These are phyloP conservation scores for Aureobasidium sp. DNA, from an alignment of 2,329 filamentous ascomycete species.

Conservation along the genomic window DNA sequence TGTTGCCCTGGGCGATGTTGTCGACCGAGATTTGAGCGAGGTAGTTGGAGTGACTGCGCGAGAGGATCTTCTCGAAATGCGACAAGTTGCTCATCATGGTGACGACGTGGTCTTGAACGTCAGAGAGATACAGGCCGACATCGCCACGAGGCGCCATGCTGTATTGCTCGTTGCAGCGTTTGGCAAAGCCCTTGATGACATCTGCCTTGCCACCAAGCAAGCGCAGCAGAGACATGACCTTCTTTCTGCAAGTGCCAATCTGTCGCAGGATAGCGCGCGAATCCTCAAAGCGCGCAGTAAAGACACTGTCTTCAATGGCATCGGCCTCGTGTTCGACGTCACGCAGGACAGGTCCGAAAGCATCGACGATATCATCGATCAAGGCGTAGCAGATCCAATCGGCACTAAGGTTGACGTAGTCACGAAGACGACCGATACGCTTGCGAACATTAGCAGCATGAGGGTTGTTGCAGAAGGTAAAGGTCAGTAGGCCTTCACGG, in stretches of 20 bases:
- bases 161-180: constrained; percentile 97
- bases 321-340: constrained; percentile 85
- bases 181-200: constrained; percentile 93
- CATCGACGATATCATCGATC: constrained; percentile 97
- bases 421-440: constrained; percentile 84
- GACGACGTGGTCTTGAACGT: constrained; percentile 98
- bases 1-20: constrained; percentile 78
- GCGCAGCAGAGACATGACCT: constrained; percentile 86
- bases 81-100: constrained; percentile 97
- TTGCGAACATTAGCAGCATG: constrained; percentile 84
- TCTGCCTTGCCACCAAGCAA: constrained; percentile 96
- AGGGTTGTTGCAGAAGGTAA: constrained; percentile 80
- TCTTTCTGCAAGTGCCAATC: constrained; percentile 87
- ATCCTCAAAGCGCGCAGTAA: constrained; percentile 82
- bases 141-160: constrained; percentile 91
- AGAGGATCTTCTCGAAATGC: constrained; percentile 97
- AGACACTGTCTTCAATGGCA: constrained; percentile 89
- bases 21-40: constrained; percentile 89
- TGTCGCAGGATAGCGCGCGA: constrained; percentile 77
- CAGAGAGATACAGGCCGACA: constrained; percentile 89
- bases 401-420: constrained; percentile 87
- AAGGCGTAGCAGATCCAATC: constrained; percentile 99
- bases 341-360: constrained; percentile 80
- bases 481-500: constrained; percentile 87
- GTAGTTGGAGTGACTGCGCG: constrained; percentile 89